Conservation (phyloP, 2,329 filamentous ascomycete species). For the Colletotrichum karsti region DNA sequence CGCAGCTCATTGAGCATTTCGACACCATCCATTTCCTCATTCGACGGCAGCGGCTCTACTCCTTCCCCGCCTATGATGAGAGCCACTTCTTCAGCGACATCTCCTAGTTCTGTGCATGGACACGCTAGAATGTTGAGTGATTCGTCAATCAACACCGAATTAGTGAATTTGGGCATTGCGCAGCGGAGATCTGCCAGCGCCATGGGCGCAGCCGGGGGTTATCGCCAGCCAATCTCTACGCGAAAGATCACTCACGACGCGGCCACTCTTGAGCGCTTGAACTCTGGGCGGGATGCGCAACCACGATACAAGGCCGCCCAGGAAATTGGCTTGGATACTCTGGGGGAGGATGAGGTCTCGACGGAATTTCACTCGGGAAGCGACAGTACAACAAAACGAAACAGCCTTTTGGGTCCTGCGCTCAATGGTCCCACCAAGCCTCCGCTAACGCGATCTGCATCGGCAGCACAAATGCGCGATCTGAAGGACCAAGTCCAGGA, state of each 20-base stretch:
- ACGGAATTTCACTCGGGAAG: constrained; percentile 38
- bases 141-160: constrained; percentile 40
- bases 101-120: constrained; percentile 43
- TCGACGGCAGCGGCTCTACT: constrained; percentile 58
- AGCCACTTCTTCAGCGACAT: constrained; percentile 35
- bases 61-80: constrained; percentile 59
- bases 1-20: constrained; percentile 69
- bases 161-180: constrained; percentile 34
- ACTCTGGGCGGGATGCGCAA: constrained; percentile 41
- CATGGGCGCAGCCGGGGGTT: constrained; percentile 65
- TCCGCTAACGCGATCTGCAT: constrained; percentile 69
- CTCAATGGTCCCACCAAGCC: constrained; percentile 52
- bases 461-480: constrained; percentile 75
- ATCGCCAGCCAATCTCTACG: constrained; percentile 57
- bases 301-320: constrained; percentile 48
- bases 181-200: constrained; percentile 72
- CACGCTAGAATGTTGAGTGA: constrained; percentile 72
- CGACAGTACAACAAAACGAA: constrained; percentile 42
- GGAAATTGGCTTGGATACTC: constrained; percentile 57
- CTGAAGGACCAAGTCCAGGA: constrained; percentile 87
- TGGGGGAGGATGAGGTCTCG: constrained; percentile 61
- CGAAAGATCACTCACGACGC: constrained; percentile 53
- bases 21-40: constrained; percentile 42
- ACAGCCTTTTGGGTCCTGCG: constrained; percentile 54
- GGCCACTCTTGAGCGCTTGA: constrained; percentile 53